A percentile compares a stretch with the other conserved stretches of the same genome.
Evolutionary conservation across 768 basidiomycete genomes (phyloP).

Genomic region (Favolaschia claudopus): DNA sequence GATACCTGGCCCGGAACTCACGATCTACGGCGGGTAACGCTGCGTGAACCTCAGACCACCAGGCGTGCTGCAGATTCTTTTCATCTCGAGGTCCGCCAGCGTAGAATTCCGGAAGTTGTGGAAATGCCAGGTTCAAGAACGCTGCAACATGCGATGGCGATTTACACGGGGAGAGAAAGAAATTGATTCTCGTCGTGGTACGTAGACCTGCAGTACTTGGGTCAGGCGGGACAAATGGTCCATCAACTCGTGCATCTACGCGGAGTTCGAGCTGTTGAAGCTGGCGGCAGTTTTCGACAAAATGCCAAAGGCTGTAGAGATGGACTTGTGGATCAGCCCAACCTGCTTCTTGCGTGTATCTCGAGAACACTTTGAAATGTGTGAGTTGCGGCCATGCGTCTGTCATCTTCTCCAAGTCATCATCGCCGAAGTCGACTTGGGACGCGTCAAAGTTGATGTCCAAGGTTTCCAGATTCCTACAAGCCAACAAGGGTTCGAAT

Average conservation of each 20-base stretch:
- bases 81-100: neutral
- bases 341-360: neutral
- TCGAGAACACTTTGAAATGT: neutral
- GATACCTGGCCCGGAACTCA: neutral
- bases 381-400: neutral
- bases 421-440: neutral
- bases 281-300: neutral
- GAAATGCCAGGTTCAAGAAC: slow-evolving; percentile 1
- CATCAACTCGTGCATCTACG: neutral
- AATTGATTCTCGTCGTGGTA: neutral
- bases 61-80: no score
- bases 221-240: neutral
- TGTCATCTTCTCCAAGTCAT: neutral
- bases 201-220: neutral
- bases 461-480: neutral
- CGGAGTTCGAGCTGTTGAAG: neutral
- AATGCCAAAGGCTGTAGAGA: neutral
- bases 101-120: neutral
- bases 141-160: no score
- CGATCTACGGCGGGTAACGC: neutral
- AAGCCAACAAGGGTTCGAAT: neutral
- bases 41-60: neutral
- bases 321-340: neutral
- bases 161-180: neutral
- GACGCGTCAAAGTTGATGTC: neutral